These are phyloP conservation scores for Jackrogersella minutella DNA, from an alignment of 495 filamentous ascomycete species.

Conservation along the genomic window DNA sequence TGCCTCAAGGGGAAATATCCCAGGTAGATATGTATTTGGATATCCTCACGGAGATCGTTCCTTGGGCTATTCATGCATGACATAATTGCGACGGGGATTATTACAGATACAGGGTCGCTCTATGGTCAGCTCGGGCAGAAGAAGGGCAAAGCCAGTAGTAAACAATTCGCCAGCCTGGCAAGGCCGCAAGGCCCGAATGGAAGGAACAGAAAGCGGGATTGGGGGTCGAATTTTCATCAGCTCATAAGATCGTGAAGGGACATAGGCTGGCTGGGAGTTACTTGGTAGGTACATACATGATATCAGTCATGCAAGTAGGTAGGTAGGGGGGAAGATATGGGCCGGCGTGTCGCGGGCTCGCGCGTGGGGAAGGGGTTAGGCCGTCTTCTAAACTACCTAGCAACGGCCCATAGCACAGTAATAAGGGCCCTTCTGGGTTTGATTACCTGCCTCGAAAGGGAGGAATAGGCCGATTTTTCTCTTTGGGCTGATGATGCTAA, in stretches of 20 bases:
- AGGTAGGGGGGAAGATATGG: conserved; percentile 34
- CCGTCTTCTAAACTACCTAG: conserved; percentile 36
- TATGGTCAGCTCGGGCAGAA: conserved; percentile 28
- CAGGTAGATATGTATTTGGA: conserved; percentile 42
- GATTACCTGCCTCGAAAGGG: conserved; percentile 38
- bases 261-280: conserved; percentile 22
- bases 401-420: conserved; percentile 34
- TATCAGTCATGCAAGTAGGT: conserved; percentile 29
- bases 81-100: conserved; percentile 43
- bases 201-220: conserved; percentile 20
- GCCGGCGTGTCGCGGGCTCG: conserved; percentile 32
- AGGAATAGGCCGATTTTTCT: conserved; percentile 30
- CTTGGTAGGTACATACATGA: conserved; percentile 31
- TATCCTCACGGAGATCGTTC: conserved; percentile 39
- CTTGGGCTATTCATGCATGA: conserved; percentile 39
- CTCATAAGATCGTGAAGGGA: conserved; percentile 29
- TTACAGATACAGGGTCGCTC: conserved; percentile 28
- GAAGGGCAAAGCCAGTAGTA: conserved; percentile 24
- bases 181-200: conserved; percentile 34
- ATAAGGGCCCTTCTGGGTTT: conserved; percentile 37
- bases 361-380: conserved; percentile 38
- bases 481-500: conserved; percentile 30
- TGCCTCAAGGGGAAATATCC: conserved; percentile 32
- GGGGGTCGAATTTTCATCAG: conserved; percentile 30
- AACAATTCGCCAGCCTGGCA: conserved; percentile 34